Evolutionary conservation across 176 grass and related monocot species (phyloP), one percentile per base, ranked within the genome.

Genomic region (Guadua angustifolia): DNA sequence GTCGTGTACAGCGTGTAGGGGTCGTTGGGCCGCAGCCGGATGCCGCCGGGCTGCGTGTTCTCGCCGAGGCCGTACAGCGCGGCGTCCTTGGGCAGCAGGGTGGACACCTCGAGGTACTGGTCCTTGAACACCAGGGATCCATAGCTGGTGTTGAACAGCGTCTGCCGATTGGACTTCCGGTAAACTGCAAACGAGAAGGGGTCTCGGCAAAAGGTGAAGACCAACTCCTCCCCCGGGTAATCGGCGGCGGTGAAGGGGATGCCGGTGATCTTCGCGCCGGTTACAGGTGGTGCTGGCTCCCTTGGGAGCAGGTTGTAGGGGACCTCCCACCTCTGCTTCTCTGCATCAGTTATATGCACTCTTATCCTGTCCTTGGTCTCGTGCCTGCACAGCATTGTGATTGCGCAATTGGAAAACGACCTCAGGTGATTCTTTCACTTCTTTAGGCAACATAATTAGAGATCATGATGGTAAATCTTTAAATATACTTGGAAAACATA

Each of bases 1-100:
- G 96, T 95, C 10, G 96, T 95, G 85, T 89, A 95, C 38, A 98
- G 24, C 6, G 96, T 95, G 83, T 98, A 98, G 0, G 91, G 96
- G 50, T 98, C 96, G 57, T 94, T 95, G 29, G 96, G 93, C 19
- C 62, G 91, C 70, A 98, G 84, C 64, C 61, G 53, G 78, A 98
- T 98, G 16, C 96, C 93, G 0, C 83, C 85, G 0, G 96, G 91
- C 82, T 98, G 93, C 50, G 96, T 98, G 84, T 65, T 98, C 90
- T 98, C 96, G 71, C 91, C 96, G 24, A 98, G 91, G 0, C 96
- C 96, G 71, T 98, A 98, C 4, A 98, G 83, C 5, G 96, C 83
- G 17, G 93, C 93, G 61, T 84, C 75, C 19, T 39, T 59, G 5
- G 96, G 96, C 33, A 98, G 70, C 6, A 50, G 55, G 29, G 96